phyloP scores from a whole-genome alignment of 2,329 filamentous ascomycete species.

The Bipolaris sorokiniana region DNA sequence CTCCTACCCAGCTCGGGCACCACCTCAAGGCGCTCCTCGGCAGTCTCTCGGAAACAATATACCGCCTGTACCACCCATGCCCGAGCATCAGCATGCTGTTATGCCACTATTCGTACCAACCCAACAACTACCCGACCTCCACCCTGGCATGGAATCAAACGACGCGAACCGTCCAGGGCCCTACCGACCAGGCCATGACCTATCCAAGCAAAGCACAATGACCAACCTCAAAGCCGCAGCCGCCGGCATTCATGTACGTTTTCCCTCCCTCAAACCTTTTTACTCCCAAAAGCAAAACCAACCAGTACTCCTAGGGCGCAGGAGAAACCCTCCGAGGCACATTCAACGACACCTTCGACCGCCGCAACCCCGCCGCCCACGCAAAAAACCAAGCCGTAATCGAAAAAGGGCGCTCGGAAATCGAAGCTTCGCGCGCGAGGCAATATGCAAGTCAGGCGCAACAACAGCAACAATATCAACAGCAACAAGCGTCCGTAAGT shows the following conservation, averaged over 20 bases:
- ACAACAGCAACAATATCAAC: conserved; percentile 13
- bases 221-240: conserved; percentile 44
- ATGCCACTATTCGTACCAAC: conserved; percentile 5
- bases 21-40: conserved; percentile 41
- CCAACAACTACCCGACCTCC: conserved; percentile 12
- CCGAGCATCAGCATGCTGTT: conserved; percentile 5
- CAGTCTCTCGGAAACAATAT: conserved; percentile 25
- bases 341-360: conserved; percentile 43
- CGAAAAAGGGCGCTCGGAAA: conserved; percentile 40
- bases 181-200: conserved; percentile 30
- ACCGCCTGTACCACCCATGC: conserved; percentile 9
- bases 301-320: conserved; percentile 33
- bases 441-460: conserved; percentile 6
- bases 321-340: conserved; percentile 46
- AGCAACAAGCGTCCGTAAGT: conserved; percentile 1
- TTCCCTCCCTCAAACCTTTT: not conserved
- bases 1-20: conserved; percentile 43
- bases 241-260: conserved; percentile 46
- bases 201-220: conserved; percentile 38
- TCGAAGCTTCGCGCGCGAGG: conserved; percentile 32
- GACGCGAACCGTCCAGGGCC: conserved; percentile 30
- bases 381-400: conserved; percentile 44
- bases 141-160: conserved; percentile 10
- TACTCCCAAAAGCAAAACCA: not conserved
- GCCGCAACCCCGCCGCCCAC: conserved; percentile 37